Evolutionary conservation across 805 yeast genomes (phyloP).

Genomic region (Yarrowia deformans): DNA sequence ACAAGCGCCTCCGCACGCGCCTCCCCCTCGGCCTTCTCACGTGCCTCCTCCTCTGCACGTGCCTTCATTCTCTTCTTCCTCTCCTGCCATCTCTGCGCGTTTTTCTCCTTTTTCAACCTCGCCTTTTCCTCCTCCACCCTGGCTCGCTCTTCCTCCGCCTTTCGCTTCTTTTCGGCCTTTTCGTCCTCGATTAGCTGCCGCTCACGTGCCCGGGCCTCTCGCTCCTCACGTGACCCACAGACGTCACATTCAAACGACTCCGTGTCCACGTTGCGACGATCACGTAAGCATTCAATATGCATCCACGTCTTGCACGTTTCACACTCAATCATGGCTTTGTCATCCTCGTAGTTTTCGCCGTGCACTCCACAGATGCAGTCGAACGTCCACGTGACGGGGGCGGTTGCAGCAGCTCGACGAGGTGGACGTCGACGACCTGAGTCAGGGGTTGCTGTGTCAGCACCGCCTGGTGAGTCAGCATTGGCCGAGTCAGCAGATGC

Average conservation of each 20-base stretch:
- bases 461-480: background rate
- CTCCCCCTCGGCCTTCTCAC: background rate
- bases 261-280: slow-evolving; percentile 35
- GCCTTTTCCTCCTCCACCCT: slow-evolving; percentile 35
- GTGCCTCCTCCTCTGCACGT: background rate
- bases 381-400: slow-evolving; percentile 49
- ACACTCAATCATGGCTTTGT: slow-evolving; percentile 51
- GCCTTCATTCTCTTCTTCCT: slow-evolving; percentile 11
- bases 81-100: slow-evolving; percentile 31
- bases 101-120: slow-evolving; percentile 39
- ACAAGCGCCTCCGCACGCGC: background rate
- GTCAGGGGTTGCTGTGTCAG: background rate
- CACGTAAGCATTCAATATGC: slow-evolving; percentile 51
- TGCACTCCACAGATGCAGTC: slow-evolving; percentile 54
- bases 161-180: background rate
- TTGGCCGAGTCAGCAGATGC: background rate
- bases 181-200: slow-evolving; percentile 10
- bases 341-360: slow-evolving; percentile 54
- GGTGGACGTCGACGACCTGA: background rate
- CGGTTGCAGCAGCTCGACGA: slow-evolving; percentile 31
- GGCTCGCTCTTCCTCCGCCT: slow-evolving; percentile 8
- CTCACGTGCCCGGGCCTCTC: slow-evolving; percentile 36
- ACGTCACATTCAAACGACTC: slow-evolving; percentile 35
- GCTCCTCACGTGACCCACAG: slow-evolving; percentile 23
- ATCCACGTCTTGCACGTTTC: slow-evolving; percentile 54